These are phyloP conservation scores for Davidsoniella eucalypti DNA, from an alignment of 2,329 filamentous ascomycete genomes.

Conservation along the genomic window DNA sequence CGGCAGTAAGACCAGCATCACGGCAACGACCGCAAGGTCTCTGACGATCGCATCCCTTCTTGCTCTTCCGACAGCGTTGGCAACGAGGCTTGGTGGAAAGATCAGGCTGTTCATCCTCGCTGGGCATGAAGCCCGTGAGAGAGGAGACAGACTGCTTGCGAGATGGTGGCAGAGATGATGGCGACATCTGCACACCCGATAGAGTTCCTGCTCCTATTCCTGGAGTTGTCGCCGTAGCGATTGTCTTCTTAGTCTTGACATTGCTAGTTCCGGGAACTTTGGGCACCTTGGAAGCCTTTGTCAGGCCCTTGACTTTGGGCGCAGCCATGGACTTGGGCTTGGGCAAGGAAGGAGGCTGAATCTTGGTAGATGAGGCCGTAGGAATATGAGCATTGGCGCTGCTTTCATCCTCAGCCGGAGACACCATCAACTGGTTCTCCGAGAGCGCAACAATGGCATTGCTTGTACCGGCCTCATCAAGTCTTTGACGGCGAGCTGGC, in stretches of 20 bases:
- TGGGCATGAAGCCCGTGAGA: slow-evolving; percentile 29
- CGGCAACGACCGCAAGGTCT: slow-evolving; percentile 89
- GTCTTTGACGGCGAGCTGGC: slow-evolving; percentile 40
- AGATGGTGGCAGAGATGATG: slow-evolving; percentile 51
- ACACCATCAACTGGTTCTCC: neutral
- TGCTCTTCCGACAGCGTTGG: slow-evolving; percentile 97
- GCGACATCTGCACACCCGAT: slow-evolving; percentile 31
- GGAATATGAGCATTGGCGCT: neutral
- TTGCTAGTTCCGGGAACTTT: slow-evolving; percentile 27
- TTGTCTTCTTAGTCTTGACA: slow-evolving; percentile 30
- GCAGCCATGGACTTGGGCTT: slow-evolving; percentile 21
- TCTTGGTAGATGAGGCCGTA: slow-evolving; percentile 9
- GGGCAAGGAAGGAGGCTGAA: slow-evolving; percentile 13
- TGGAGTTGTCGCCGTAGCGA: slow-evolving; percentile 12
- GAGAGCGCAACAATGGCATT: slow-evolving; percentile 22
- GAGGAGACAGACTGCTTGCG: slow-evolving; percentile 64
- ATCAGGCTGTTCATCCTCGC: slow-evolving; percentile 79
- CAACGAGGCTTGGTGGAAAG: slow-evolving; percentile 91
- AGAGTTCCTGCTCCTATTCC: slow-evolving; percentile 22
- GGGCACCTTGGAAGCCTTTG: slow-evolving; percentile 30
- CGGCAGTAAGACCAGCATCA: slow-evolving; percentile 82
- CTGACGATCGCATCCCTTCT: slow-evolving; percentile 96
- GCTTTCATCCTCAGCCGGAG: slow-evolving; percentile 5
- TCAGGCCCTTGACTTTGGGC: slow-evolving; percentile 20
- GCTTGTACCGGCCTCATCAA: slow-evolving; percentile 26